Percentiles rank a stretch among this genome's conserved stretches.
Evolutionary conservation across 139 green algal species (phyloP).

Genomic region (Picocystis salinarum): DNA sequence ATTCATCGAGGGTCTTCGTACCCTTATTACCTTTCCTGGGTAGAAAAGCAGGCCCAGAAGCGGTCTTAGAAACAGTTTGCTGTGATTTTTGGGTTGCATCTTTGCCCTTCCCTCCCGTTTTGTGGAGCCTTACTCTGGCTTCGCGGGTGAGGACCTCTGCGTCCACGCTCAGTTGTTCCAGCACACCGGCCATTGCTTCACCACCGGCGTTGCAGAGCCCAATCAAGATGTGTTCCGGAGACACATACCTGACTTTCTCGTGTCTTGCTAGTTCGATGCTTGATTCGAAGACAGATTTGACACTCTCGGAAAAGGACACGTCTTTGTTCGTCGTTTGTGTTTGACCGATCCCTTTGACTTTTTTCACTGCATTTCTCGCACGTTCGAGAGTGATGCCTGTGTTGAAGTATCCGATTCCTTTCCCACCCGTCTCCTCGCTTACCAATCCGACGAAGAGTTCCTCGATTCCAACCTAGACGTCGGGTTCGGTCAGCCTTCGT

Average conservation of each 20-base stretch:
- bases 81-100: too few relatives aligned
- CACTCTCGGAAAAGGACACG: conserved; percentile 51
- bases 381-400: conserved; percentile 34
- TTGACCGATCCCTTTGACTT: neutral
- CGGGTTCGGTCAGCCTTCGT: too few relatives aligned
- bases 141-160: neutral
- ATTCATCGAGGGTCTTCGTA: conserved; percentile 52
- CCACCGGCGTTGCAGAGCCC: conserved; percentile 35
- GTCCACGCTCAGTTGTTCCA: conserved; percentile 3
- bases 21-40: conserved; percentile 17
- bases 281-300: conserved; percentile 60
- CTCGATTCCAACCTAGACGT: too few relatives aligned
- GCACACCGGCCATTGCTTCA: conserved; percentile 5
- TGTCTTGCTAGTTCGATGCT: conserved; percentile 60
- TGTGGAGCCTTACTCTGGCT: too few relatives aligned
- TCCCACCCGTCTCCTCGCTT: too few relatives aligned
- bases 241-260: conserved; percentile 61
- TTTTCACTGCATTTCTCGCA: conserved; percentile 15
- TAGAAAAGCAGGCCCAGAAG: too few relatives aligned
- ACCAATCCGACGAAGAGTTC: too few relatives aligned
- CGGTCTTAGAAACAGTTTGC: too few relatives aligned
- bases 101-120: too few relatives aligned
- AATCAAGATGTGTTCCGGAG: conserved; percentile 75
- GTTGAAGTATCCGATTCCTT: conserved; percentile 54
- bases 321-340: conserved; percentile 11